Percentiles rank a stretch among this genome's conserved stretches.
These are phyloP conservation scores for Cladosporium sphaerospermum DNA, from an alignment of 2,329 filamentous ascomycete genomes.

Conservation along the genomic window DNA sequence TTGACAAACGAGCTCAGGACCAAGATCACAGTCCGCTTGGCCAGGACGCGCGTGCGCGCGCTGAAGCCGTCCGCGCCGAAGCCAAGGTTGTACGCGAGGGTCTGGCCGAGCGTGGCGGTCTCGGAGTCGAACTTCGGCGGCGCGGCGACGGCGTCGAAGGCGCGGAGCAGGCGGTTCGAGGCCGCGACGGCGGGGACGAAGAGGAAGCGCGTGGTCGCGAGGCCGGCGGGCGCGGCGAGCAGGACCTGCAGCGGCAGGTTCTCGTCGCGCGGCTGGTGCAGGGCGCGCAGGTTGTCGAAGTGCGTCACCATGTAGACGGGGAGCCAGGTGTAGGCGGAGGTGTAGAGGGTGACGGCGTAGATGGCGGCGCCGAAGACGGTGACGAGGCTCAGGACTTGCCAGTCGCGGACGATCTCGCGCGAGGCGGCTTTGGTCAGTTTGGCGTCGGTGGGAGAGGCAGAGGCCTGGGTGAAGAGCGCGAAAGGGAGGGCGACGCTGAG, in stretches of 20 bases:
- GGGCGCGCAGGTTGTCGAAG: slow-evolving; percentile 64
- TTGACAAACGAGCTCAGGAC: slow-evolving; percentile 43
- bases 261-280: slow-evolving; percentile 62
- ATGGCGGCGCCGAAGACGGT: slow-evolving; percentile 63
- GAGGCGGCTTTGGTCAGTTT: slow-evolving; percentile 39
- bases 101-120: slow-evolving; percentile 61
- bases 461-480: slow-evolving; percentile 57
- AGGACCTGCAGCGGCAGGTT: slow-evolving; percentile 43
- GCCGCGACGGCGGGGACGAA: slow-evolving; percentile 55
- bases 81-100: slow-evolving; percentile 60
- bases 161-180: slow-evolving; percentile 10
- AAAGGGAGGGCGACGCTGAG: slow-evolving; percentile 64
- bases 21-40: slow-evolving; percentile 49
- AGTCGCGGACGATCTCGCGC: slow-evolving; percentile 51
- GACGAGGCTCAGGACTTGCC: slow-evolving; percentile 57
- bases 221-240: slow-evolving; percentile 61
- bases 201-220: slow-evolving; percentile 68
- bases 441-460: slow-evolving; percentile 55
- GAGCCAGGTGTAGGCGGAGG: slow-evolving; percentile 63
- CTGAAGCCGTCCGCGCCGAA: slow-evolving; percentile 60
- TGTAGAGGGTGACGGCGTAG: slow-evolving; percentile 67
- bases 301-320: slow-evolving; percentile 66
- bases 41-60: slow-evolving; percentile 55
- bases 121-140: slow-evolving; percentile 55
- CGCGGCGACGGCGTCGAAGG: slow-evolving; percentile 6